Conservation (phyloP, 768 basidiomycete genomes). For the Leucosporidium scottii region DNA sequence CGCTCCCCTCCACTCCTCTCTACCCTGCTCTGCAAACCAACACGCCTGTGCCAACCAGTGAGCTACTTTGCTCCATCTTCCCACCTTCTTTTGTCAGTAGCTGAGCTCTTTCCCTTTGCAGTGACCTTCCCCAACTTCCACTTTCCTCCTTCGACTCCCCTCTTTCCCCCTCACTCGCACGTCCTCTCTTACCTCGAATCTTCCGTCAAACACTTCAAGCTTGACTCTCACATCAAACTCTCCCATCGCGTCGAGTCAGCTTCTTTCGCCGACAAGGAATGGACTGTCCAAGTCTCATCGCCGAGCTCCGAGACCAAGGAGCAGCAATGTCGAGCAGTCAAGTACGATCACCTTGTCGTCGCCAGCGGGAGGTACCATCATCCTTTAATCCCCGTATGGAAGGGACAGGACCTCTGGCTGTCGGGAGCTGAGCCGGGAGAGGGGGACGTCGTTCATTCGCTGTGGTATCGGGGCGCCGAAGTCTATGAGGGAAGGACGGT, state of each 20-base stretch:
- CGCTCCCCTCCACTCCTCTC: neutral
- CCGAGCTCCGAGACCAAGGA: neutral
- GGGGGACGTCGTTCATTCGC: neutral
- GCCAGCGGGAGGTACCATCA: neutral
- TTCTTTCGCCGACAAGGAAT: neutral
- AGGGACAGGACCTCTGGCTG: neutral
- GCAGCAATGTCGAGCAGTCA: neutral
- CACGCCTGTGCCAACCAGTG: neutral
- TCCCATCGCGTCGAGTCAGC: neutral
- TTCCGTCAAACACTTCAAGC: neutral
- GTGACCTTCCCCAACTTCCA: neutral
- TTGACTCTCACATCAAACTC: neutral
- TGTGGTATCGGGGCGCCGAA: neutral
- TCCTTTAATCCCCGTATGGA: neutral
- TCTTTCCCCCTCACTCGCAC: neutral
- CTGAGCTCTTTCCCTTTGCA: too few species aligned
- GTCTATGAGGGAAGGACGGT: neutral
- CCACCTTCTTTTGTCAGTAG: too few species aligned
- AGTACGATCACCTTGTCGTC: conserved; percentile 1
- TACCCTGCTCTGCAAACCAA: neutral
- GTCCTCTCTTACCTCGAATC: neutral
- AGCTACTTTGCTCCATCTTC: too few species aligned
- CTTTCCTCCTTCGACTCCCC: neutral
- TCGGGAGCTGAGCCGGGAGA: neutral
- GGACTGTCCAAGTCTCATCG: neutral